Evolutionary conservation across 176 grass and related monocot genomes (phyloP), one percentile per base, ranked within the genome.

Genomic region (Cocos nucifera): DNA sequence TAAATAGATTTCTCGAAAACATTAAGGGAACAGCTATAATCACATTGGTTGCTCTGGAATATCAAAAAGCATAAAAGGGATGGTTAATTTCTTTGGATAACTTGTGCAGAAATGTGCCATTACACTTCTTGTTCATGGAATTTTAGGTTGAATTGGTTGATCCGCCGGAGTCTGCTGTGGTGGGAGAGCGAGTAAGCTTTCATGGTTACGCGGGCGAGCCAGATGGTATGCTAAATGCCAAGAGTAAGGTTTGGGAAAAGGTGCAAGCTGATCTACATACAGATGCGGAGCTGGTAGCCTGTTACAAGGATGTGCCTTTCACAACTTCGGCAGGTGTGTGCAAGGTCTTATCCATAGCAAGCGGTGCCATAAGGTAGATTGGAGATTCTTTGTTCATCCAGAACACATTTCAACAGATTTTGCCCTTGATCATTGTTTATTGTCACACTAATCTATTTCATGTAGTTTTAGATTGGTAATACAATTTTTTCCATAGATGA

Each of bases 241-340:
- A 96, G 59, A 84, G 83, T 62, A 85, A 97, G 70, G 75, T 78
- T 8, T 97, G 93, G 84, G 93, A 97, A 70, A 97, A 85, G 70
- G 4, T 97, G 8, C 79, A 89, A 6, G 81, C 75, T 19, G 81
- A 88, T 21, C 63, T 97, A 48, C 93, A 75, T 69, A 80, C 78
- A n/a, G 79, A 88, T 64, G 69, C 61, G n/a, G 75, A 91, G 56
- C 65, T 86, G 4, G 84, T 88, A 61, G 86, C 82, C 44, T 89
- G 76, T 52, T 95, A 86, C 78, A 89, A 84, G 57, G 82, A 79
- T 62, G 86, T 71, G 44, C 87, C 78, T 0, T 91, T 97, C 59
- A 88, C 76, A 28, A 91, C 87, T 20, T 80, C 84, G 10, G 81
- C 78, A 56, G 93, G 93, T 6, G 60, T 85, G 52, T 92, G 84